Percentiles rank a stretch among this genome's conserved stretches.
phyloP scores from a whole-genome alignment of 2,329 filamentous ascomycete genomes.

The Stachybotrys chartarum region DNA sequence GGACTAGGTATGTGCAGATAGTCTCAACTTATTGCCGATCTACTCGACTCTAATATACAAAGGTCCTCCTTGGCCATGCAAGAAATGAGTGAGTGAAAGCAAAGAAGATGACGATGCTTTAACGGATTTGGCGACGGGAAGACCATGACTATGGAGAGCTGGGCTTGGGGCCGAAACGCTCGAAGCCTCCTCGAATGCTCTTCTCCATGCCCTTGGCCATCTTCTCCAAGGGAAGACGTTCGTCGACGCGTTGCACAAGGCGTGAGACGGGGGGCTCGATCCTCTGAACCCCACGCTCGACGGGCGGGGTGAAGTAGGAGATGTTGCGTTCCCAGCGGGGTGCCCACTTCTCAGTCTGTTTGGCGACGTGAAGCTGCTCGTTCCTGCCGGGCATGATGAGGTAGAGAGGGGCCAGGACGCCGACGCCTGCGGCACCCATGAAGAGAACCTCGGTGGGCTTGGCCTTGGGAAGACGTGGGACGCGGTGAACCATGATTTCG shows the following conservation, averaged over 20 bases:
- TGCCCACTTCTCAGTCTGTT: slow-evolving; percentile 50
- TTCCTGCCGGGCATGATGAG: slow-evolving; percentile 49
- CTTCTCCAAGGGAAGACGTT: slow-evolving; percentile 40
- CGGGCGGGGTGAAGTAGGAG: slow-evolving; percentile 41
- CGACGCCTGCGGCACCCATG: slow-evolving; percentile 47
- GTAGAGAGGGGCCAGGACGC: slow-evolving; percentile 49
- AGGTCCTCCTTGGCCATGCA: background rate
- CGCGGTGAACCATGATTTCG: slow-evolving; percentile 36
- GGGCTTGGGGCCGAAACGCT: slow-evolving; percentile 24
- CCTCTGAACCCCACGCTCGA: slow-evolving; percentile 38
- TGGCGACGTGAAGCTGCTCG: slow-evolving; percentile 36
- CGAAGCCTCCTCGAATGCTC: slow-evolving; percentile 39
- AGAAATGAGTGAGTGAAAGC: background rate
- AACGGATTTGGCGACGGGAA: background rate
- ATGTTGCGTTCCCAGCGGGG: slow-evolving; percentile 54
- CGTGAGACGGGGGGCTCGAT: slow-evolving; percentile 40
- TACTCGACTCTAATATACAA: background rate
- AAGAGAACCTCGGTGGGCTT: slow-evolving; percentile 40
- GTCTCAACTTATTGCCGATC: background rate
- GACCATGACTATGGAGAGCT: background rate
- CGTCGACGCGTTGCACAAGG: slow-evolving; percentile 37
- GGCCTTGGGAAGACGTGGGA: slow-evolving; percentile 42
- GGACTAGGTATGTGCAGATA: background rate
- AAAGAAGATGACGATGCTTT: background rate
- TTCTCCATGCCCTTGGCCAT: slow-evolving; percentile 41